Percentiles rank a stretch among this genome's conserved stretches.
phyloP scores from a whole-genome alignment of 2,329 filamentous ascomycete genomes.

The Cladosporium cucumerinum region DNA sequence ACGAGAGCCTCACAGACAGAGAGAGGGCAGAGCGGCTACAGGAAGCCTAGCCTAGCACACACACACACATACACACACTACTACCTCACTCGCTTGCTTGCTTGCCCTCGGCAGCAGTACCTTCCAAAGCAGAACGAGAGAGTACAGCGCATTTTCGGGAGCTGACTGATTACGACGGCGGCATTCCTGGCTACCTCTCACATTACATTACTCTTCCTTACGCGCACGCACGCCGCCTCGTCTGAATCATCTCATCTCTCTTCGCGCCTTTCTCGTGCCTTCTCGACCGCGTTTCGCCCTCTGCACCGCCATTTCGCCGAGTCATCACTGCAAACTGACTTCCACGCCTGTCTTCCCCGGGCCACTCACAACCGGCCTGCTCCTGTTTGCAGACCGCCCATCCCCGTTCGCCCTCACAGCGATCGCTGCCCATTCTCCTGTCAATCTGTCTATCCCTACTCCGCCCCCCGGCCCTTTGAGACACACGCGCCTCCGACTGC shows the following conservation, averaged over 20 bases:
- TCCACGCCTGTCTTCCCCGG: constrained; percentile 3
- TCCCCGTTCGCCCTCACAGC: constrained; percentile 4
- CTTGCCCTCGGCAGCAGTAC: background rate
- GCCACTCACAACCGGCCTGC: background rate
- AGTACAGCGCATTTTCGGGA: background rate
- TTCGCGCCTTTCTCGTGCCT: constrained; percentile 7
- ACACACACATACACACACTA: too few relatives aligned
- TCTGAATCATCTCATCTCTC: background rate
- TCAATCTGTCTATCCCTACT: constrained; percentile 13
- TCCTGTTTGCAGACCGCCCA: constrained; percentile 6
- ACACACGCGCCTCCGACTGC: background rate
- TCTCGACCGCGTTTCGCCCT: constrained; percentile 4
- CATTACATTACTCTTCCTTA: background rate
- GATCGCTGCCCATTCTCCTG: constrained; percentile 13
- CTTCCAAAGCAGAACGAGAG: background rate
- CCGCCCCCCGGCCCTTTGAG: background rate
- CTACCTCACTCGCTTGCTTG: background rate
- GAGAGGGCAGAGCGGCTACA: background rate
- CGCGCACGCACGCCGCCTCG: background rate
- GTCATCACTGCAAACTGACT: constrained; percentile 3
- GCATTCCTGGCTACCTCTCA: background rate
- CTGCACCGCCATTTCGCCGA: constrained; percentile 10
- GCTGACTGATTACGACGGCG: background rate
- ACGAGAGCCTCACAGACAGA: background rate
- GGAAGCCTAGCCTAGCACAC: background rate